These are phyloP conservation scores for Omphalotus guepiniiformis DNA, from an alignment of 768 basidiomycete genomes.

Conservation along the genomic window DNA sequence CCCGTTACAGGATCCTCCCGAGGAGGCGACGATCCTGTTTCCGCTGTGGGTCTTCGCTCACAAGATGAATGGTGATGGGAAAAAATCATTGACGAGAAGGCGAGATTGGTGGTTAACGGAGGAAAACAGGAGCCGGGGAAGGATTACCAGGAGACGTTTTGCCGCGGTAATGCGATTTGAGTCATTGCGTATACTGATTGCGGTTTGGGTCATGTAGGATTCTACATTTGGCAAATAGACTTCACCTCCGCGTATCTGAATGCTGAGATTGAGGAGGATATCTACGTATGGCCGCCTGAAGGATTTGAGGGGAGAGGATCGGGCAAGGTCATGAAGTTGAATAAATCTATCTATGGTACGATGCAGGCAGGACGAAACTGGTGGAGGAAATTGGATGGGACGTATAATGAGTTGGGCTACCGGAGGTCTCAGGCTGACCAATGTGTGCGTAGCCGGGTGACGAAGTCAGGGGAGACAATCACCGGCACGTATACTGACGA, in stretches of 20 bases:
- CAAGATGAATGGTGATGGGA: constrained; percentile 15
- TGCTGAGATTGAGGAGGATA: constrained; percentile 5
- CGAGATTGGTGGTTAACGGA: constrained; percentile 25
- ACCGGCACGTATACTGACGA: constrained; percentile 8
- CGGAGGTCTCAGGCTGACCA: background rate
- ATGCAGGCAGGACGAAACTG: constrained; percentile 7
- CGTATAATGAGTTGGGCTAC: constrained; percentile 3
- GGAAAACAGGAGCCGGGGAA: constrained; percentile 27
- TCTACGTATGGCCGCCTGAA: constrained; percentile 20
- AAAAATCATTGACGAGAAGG: constrained; percentile 18
- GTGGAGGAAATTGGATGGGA: background rate
- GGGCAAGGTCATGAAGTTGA: constrained; percentile 3
- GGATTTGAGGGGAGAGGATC: constrained; percentile 17
- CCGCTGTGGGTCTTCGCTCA: constrained; percentile 1
- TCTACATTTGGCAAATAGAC: constrained; percentile 5
- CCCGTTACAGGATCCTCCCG: background rate
- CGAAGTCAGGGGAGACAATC: constrained; percentile 4
- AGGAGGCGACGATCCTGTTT: background rate
- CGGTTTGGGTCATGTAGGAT: constrained; percentile 7
- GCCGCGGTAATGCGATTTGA: constrained; percentile 17
- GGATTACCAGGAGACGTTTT: constrained; percentile 28
- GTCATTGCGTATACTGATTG: constrained; percentile 16
- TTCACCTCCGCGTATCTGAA: constrained; percentile 4
- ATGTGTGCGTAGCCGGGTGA: background rate
- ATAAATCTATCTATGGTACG: constrained; percentile 1